These are phyloP conservation scores for Didymellaceae sp. DNA, from an alignment of 2,329 filamentous ascomycete species.

Conservation along the genomic window DNA sequence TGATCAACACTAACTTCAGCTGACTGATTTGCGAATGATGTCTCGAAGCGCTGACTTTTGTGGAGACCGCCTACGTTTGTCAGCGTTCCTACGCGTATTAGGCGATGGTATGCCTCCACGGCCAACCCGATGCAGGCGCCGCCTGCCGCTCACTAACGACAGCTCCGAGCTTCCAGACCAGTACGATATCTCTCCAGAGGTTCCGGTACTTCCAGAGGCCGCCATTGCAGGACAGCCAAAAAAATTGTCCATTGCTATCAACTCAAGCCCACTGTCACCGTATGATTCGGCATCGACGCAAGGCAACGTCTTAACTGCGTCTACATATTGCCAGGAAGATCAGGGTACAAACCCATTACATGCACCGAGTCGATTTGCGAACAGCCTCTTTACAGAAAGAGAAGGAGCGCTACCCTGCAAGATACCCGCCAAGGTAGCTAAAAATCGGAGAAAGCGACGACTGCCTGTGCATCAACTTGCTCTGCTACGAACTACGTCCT, in stretches of 20 bases:
- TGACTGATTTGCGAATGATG: constrained; percentile 19
- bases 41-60: constrained; percentile 31
- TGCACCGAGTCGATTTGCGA: too few species aligned
- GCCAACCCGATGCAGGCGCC: constrained; percentile 31
- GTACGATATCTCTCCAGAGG: not conserved
- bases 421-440: not conserved
- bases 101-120: constrained; percentile 31
- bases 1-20: not conserved
- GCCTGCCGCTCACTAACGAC: not conserved
- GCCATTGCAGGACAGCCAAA: not conserved
- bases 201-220: not conserved
- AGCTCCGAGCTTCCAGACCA: not conserved
- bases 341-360: too few species aligned
- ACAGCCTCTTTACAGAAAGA: too few species aligned
- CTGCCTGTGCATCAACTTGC: constrained; percentile 37
- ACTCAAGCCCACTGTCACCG: not conserved
- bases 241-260: not conserved
- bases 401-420: not conserved
- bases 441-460: constrained; percentile 27
- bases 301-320: not conserved
- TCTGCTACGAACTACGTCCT: constrained; percentile 36
- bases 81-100: constrained; percentile 33
- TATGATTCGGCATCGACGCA: not conserved
- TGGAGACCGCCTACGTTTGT: constrained; percentile 33
- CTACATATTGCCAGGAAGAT: too few species aligned